Base-by-base conservation (phyloP, 2,329 filamentous ascomycete species). In the Pestalotiopsis sp. region DNA sequence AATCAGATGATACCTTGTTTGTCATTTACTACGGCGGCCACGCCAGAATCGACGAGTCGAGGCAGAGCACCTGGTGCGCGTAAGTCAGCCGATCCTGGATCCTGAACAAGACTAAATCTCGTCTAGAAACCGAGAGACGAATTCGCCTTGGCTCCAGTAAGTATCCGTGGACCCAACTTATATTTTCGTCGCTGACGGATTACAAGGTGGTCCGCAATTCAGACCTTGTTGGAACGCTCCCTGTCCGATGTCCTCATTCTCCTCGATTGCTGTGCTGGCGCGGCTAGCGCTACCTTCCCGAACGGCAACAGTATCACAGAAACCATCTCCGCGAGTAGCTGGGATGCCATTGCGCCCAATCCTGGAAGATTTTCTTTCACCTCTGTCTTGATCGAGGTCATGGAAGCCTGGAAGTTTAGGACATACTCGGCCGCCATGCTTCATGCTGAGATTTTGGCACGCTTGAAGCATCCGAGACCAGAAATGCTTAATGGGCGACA, bases 1-100 rank as follows among this genome's bases (percentile, higher is more conserved):
- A 89, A 71, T 84, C 84, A 3, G 81, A 82, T 58, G 85, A 89
- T 61, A 89, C 87, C 0, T 78, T 90, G 1, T 88, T 89, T 71
- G 75, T 89, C 9, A 78, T 89, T 17, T 90, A 89, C 74, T 89
- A 90, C 67, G 87, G 86, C 12, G 87, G 87, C 0, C 87, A 90
- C 75, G 87, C 87, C 3, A 84, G 84, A 70, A 89, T 89, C 69
- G 87, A 89, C 69, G 86, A 88, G 69, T 87, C 86, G 25, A 81
- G 87, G 64, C 87, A 89, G 73, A 89, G 87, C 75, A 88, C 86
- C 7, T 89, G 87, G 87, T 89, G 86, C 74, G 87, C 87, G 81
- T 86, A 79, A 80, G 84, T 85, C 61, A 23, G 27, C 17, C 49
- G 45, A 52, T 41, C 52, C 52, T 62, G 57, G 20, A 7, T 31